These are phyloP conservation scores for Nakazawaea ishiwadae DNA, from an alignment of 805 yeast species.

Conservation along the genomic window DNA sequence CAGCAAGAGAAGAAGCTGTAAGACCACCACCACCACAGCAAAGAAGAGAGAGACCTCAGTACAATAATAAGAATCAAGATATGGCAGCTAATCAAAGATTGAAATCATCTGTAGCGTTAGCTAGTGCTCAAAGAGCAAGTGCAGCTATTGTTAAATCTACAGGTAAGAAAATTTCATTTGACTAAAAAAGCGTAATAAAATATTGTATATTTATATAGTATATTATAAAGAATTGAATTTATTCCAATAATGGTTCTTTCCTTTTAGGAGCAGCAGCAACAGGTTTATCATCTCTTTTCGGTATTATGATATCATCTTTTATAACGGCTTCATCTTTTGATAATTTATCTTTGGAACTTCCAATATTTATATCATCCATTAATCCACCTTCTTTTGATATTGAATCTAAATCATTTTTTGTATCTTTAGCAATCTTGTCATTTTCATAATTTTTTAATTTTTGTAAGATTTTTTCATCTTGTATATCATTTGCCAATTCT, in stretches of 20 bases:
- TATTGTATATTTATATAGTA: too few relatives aligned
- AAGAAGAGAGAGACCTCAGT: conserved; percentile 19
- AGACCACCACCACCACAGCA: conserved; percentile 14
- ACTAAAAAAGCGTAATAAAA: conserved; percentile 31
- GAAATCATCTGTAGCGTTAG: conserved; percentile 81
- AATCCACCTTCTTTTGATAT: conserved; percentile 2
- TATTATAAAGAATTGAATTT: background rate
- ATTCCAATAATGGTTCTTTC: background rate
- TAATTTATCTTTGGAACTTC: conserved; percentile 12
- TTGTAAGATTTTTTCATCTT: conserved; percentile 1
- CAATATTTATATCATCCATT: conserved; percentile 9
- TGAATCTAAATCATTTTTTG: background rate
- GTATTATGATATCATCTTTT: conserved; percentile 16
- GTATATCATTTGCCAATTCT: conserved; percentile 5
- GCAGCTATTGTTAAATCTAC: conserved; percentile 84
- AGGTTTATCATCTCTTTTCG: conserved; percentile 12
- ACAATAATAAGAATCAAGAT: conserved; percentile 13
- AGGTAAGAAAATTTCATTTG: conserved; percentile 83
- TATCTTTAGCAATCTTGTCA: background rate
- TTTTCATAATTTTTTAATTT: conserved; percentile 2
- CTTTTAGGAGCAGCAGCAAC: background rate
- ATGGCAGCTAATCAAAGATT: conserved; percentile 39
- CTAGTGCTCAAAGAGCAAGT: conserved; percentile 83
- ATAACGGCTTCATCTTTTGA: conserved; percentile 7
- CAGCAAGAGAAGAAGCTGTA: conserved; percentile 15